phyloP scores from a whole-genome alignment of 2,329 filamentous ascomycete genomes.

The Emericellopsis cladophorae region DNA sequence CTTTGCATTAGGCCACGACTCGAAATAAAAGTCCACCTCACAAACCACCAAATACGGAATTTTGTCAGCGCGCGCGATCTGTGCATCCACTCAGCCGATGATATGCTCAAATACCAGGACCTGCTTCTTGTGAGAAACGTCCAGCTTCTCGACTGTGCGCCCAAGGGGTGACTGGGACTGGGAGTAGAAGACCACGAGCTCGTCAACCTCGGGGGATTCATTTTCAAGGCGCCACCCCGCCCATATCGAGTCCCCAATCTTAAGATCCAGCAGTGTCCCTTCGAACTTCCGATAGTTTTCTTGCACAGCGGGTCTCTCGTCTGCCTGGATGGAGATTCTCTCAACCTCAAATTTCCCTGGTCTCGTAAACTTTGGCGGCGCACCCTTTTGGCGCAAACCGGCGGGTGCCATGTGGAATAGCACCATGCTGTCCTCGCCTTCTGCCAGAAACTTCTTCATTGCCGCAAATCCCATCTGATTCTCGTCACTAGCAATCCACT shows the following conservation, averaged over 20 bases:
- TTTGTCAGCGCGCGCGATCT: background rate
- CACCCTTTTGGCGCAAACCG: constrained; percentile 8
- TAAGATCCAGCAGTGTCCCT: constrained; percentile 14
- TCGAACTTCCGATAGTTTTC: constrained; percentile 19
- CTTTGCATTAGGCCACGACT: constrained; percentile 22
- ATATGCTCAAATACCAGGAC: background rate
- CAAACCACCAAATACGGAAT: too few relatives aligned
- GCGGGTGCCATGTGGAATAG: constrained; percentile 28
- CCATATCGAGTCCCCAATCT: constrained; percentile 18
- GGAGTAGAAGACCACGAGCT: constrained; percentile 23
- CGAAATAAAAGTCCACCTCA: constrained; percentile 7
- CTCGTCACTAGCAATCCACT: constrained; percentile 29
- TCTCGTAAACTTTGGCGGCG: constrained; percentile 11
- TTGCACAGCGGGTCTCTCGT: constrained; percentile 18
- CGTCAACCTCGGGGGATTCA: constrained; percentile 12
- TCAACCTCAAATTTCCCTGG: constrained; percentile 20
- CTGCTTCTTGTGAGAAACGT: background rate
- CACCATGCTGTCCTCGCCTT: constrained; percentile 16
- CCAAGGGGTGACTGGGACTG: background rate
- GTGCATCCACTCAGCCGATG: background rate
- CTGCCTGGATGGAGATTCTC: constrained; percentile 16
- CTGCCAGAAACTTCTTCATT: constrained; percentile 18
- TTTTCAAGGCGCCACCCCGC: constrained; percentile 29
- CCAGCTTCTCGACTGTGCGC: background rate
- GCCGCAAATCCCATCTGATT: constrained; percentile 22